Evolutionary conservation across 208 protist genomes (phyloP).

Genomic region (Angomonas ambiguus): DNA sequence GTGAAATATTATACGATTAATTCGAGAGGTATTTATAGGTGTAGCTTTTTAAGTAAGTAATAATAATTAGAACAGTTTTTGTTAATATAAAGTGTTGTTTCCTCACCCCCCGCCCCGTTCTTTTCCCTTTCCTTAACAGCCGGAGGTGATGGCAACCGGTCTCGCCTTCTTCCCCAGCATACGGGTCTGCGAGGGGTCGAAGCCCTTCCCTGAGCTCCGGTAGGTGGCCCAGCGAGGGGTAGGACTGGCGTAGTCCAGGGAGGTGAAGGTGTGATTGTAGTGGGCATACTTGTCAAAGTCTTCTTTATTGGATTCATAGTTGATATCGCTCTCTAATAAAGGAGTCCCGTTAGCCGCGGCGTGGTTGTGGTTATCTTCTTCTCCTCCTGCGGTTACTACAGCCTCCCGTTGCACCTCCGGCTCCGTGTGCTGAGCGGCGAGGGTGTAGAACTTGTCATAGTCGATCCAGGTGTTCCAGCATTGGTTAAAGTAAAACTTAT

Average conservation of each 20-base stretch:
- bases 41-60: no score
- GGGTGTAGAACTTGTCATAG: constrained; percentile 75
- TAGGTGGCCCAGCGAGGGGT: constrained; percentile 85
- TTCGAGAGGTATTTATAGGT: no score
- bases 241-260: constrained; percentile 69
- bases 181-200: constrained; percentile 82
- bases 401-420: constrained; percentile 3
- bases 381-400: background rate
- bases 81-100: no score
- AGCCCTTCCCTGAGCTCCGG: constrained; percentile 74
- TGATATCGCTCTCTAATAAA: background rate
- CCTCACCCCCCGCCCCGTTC: no score
- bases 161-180: constrained; percentile 62
- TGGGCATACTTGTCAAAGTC: background rate
- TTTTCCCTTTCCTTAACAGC: constrained; percentile 24
- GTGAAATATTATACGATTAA: no score
- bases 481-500: constrained; percentile 74
- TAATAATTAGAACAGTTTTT: no score
- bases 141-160: constrained; percentile 28
- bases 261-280: constrained; percentile 36
- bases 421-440: constrained; percentile 38
- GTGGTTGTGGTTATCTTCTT: background rate
- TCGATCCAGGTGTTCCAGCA: constrained; percentile 92
- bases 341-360: background rate
- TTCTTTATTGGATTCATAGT: background rate